A percentile compares a stretch with the other conserved stretches of the same genome.
Conservation (phyloP, 2,329 filamentous ascomycete genomes). For the Magnaporthiopsis poae region DNA sequence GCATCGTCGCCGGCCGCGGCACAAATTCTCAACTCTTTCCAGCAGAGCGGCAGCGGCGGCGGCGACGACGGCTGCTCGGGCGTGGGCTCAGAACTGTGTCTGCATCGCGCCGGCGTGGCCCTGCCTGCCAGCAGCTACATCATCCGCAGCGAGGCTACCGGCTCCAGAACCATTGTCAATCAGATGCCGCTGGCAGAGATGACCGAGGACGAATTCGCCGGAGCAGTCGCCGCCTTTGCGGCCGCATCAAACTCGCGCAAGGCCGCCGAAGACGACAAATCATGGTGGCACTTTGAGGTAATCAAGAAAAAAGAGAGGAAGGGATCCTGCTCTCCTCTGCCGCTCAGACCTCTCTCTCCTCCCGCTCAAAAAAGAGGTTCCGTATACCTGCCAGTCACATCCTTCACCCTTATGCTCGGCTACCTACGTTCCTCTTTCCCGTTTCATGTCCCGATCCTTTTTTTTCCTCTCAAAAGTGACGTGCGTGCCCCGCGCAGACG, state of each 20-base stretch:
- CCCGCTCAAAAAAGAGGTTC: background rate
- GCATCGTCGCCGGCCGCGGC: conserved; percentile 37
- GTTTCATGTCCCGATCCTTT: background rate
- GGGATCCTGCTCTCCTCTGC: background rate
- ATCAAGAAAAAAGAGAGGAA: conserved; percentile 11
- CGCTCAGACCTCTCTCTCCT: background rate
- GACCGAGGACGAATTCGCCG: conserved; percentile 49
- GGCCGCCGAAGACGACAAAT: conserved; percentile 17
- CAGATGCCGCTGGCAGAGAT: conserved; percentile 60
- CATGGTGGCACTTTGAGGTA: conserved; percentile 68
- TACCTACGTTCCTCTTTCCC: too few relatives aligned
- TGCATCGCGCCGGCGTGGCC: conserved; percentile 44
- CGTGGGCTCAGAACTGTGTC: conserved; percentile 44
- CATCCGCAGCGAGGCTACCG: conserved; percentile 48
- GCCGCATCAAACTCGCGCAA: background rate
- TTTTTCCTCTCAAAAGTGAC: background rate
- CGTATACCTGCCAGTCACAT: background rate
- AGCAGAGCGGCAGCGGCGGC: conserved; percentile 14
- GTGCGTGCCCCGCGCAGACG: background rate
- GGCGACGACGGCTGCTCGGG: conserved; percentile 8
- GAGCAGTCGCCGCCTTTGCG: conserved; percentile 29
- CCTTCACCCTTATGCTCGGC: background rate
- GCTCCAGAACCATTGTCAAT: conserved; percentile 61
- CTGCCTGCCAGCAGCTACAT: conserved; percentile 62
- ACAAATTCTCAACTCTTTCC: conserved; percentile 47